phyloP scores from a whole-genome alignment of 148 eudicot species.

The Arbutus unedo region DNA sequence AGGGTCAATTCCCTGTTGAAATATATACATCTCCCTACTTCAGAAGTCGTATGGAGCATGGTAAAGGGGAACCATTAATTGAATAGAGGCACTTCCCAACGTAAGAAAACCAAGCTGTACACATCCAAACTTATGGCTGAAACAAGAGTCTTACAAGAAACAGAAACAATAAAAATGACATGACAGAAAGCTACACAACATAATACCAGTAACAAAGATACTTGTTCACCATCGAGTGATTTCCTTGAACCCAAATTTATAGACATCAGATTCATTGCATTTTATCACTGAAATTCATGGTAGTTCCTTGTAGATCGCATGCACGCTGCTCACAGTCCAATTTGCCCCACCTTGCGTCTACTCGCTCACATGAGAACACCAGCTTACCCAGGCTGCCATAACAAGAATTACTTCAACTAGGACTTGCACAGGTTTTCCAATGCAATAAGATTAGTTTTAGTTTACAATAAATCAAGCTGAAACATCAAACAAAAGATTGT shows the following conservation, averaged over 20 bases:
- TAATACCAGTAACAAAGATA: neutral
- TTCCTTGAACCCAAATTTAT: neutral
- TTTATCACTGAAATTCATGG: neutral
- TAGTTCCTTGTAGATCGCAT: slow-evolving; percentile 57
- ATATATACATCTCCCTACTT: no score
- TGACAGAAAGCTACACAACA: neutral
- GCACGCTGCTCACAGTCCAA: slow-evolving; percentile 77
- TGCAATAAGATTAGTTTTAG: neutral
- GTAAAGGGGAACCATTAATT: no score
- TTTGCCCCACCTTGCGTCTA: slow-evolving; percentile 95
- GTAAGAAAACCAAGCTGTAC: neutral
- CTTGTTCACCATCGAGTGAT: neutral
- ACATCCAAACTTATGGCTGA: neutral
- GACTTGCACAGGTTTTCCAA: neutral
- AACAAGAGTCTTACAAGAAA: neutral
- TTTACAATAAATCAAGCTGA: neutral
- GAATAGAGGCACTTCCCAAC: neutral
- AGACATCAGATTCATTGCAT: neutral
- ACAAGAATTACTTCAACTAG: slow-evolving; percentile 5
- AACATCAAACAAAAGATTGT: neutral
- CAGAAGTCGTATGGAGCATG: no score
- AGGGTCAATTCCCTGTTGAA: neutral
- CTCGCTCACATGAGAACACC: slow-evolving; percentile 73
- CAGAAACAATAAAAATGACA: neutral
- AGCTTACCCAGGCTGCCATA: slow-evolving; percentile 63